Conservation (phyloP, 768 basidiomycete species). For the Lyophyllum decastes region DNA sequence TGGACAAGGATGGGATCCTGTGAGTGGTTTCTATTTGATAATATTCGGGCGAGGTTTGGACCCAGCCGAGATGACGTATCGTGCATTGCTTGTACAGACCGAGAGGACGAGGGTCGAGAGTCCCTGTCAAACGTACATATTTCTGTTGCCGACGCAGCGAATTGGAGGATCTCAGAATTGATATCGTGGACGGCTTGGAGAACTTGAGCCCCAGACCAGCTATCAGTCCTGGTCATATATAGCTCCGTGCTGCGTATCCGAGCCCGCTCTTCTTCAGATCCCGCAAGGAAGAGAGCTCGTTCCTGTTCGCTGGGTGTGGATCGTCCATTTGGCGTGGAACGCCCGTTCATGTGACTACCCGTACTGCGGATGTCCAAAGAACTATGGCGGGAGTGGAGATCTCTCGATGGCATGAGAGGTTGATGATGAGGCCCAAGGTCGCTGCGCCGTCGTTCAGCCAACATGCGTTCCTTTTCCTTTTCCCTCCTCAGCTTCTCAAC, state of each 20-base stretch:
- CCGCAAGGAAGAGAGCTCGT: constrained; percentile 11
- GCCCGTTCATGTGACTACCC: constrained; percentile 21
- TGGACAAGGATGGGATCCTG: constrained; percentile 79
- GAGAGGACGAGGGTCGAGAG: constrained; percentile 37
- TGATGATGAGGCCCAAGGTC: constrained; percentile 27
- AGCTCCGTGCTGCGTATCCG: constrained; percentile 59
- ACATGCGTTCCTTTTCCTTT: constrained; percentile 33
- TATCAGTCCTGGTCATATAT: constrained; percentile 74
- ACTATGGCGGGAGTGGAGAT: constrained; percentile 21
- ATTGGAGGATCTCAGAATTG: constrained; percentile 81
- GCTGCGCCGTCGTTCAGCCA: constrained; percentile 31
- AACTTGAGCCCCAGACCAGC: constrained; percentile 76
- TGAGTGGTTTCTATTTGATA: constrained; percentile 65
- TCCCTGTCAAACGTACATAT: constrained; percentile 53
- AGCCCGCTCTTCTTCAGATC: constrained; percentile 54
- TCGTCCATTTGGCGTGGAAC: constrained; percentile 17
- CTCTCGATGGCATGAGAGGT: constrained; percentile 11
- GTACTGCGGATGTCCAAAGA: constrained; percentile 34
- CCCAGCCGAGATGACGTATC: constrained; percentile 69
- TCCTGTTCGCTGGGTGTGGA: constrained; percentile 19
- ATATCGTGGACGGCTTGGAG: constrained; percentile 79
- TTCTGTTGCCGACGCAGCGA: constrained; percentile 75
- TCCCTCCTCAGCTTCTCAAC: constrained; percentile 51
- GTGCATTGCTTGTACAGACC: constrained; percentile 52
- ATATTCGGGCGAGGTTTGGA: constrained; percentile 56